Percentiles rank a stretch among this genome's conserved stretches.
phyloP scores from a whole-genome alignment of 2,329 filamentous ascomycete species.

The Metarhizium guizhouense region DNA sequence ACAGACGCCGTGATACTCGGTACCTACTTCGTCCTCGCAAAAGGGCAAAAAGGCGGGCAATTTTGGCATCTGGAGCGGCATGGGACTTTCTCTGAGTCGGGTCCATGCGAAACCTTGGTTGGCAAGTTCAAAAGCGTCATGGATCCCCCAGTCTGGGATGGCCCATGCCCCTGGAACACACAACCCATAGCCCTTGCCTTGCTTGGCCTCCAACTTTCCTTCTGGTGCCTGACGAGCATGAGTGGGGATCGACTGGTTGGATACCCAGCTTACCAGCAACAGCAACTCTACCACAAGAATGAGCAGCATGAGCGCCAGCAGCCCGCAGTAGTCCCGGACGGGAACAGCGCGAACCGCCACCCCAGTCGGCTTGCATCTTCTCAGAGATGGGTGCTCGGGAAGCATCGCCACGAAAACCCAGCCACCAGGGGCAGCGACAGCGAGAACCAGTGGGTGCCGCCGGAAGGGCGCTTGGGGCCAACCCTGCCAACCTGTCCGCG shows the following conservation, averaged over 20 bases:
- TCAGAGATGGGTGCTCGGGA: neutral
- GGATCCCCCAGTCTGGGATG: neutral
- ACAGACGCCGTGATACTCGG: neutral
- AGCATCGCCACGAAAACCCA: slow-evolving; percentile 3
- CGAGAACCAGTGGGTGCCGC: neutral
- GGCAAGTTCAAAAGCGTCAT: neutral
- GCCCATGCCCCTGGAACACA: neutral
- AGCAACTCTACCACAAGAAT: neutral
- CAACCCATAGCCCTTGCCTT: neutral
- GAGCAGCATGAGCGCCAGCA: neutral
- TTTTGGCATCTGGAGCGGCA: neutral
- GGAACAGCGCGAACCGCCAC: neutral
- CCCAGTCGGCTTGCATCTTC: neutral
- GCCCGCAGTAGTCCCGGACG: neutral
- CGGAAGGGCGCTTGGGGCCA: neutral
- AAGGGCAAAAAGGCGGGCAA: neutral
- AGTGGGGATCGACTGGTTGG: neutral
- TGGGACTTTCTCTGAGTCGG: neutral
- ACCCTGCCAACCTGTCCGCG: neutral
- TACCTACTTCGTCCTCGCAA: neutral
- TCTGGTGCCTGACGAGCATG: slow-evolving; percentile 3
- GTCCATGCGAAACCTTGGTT: neutral
- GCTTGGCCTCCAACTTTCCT: neutral
- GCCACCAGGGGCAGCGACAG: neutral
- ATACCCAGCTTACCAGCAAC: neutral